Percentiles rank a stretch among this genome's conserved stretches.
phyloP scores from a whole-genome alignment of 257 asterid species.

The Catharanthus roseus region DNA sequence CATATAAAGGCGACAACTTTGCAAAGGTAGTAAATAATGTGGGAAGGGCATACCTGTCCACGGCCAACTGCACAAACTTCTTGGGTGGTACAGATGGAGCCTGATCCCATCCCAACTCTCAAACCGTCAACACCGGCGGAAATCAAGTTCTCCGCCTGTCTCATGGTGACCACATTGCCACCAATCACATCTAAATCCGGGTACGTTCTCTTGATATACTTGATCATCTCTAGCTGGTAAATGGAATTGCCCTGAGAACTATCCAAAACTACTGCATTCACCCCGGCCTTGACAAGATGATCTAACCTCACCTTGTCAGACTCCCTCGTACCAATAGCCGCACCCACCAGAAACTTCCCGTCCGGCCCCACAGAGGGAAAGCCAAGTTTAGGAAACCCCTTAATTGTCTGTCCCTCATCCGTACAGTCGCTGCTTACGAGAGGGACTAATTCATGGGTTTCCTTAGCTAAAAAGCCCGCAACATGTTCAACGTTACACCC shows the following conservation, averaged over 20 bases:
- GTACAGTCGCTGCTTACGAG: constrained; percentile 38
- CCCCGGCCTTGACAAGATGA: constrained; percentile 79
- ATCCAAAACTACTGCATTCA: constrained; percentile 66
- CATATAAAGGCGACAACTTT: background rate
- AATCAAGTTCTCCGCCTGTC: constrained; percentile 84
- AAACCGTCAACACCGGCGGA: constrained; percentile 81
- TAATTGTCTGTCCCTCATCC: constrained; percentile 50
- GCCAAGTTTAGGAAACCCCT: constrained; percentile 66
- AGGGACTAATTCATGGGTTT: constrained; percentile 48
- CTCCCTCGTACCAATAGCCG: constrained; percentile 79
- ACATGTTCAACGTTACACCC: constrained; percentile 59
- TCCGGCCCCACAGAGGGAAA: constrained; percentile 59
- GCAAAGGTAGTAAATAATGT: background rate
- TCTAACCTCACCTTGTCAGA: constrained; percentile 76
- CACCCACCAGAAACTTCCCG: constrained; percentile 76
- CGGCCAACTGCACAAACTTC: constrained; percentile 95
- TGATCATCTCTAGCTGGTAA: constrained; percentile 84
- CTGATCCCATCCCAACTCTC: constrained; percentile 97
- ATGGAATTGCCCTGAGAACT: constrained; percentile 87
- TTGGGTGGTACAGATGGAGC: constrained; percentile 89
- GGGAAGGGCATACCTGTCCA: constrained; percentile 56
- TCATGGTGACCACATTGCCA: constrained; percentile 74
- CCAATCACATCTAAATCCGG: constrained; percentile 77
- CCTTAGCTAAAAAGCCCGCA: constrained; percentile 58
- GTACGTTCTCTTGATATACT: constrained; percentile 55